Evolutionary conservation across 495 filamentous ascomycete species (phyloP).

Genomic region (Aspergillus asperescens): DNA sequence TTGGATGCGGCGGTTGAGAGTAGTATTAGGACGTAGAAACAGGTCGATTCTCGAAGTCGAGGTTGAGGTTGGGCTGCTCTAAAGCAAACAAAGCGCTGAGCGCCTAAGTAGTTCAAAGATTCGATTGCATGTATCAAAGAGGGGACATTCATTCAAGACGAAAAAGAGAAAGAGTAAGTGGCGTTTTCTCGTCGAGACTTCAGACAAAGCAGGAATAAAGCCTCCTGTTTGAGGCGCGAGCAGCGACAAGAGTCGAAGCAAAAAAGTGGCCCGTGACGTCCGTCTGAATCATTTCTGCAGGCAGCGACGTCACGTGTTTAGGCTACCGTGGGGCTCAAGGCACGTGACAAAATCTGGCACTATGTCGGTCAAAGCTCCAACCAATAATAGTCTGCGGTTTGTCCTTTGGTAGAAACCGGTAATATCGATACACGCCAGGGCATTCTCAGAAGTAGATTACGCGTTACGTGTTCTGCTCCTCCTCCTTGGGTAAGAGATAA

Average conservation of each 20-base stretch:
- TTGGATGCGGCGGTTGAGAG: slow-evolving; percentile 1
- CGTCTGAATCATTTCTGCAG: slow-evolving; percentile 23
- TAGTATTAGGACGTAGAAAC: background rate
- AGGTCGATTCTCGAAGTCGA: background rate
- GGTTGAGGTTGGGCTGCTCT: slow-evolving; percentile 1
- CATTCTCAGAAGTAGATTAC: slow-evolving; percentile 9
- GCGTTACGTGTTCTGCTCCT: slow-evolving; percentile 6
- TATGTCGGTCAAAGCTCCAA: background rate
- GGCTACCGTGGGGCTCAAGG: slow-evolving; percentile 3
- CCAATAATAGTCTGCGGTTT: slow-evolving; percentile 40
- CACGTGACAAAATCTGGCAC: slow-evolving; percentile 14
- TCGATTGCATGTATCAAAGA: slow-evolving; percentile 22
- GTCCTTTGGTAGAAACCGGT: slow-evolving; percentile 27
- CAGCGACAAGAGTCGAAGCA: background rate
- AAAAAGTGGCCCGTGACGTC: slow-evolving; percentile 35
- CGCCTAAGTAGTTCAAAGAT: slow-evolving; percentile 23
- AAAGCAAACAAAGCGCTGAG: slow-evolving; percentile 22
- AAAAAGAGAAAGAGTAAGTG: background rate
- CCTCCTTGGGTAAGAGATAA: background rate
- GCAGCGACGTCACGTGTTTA: slow-evolving; percentile 22
- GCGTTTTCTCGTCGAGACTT: background rate
- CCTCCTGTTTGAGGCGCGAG: background rate
- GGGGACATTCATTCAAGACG: background rate
- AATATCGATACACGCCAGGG: slow-evolving; percentile 19
- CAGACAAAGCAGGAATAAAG: background rate